Base-by-base conservation (phyloP, 1,284 basidiomycete species). In the Ustilago crameri region DNA sequence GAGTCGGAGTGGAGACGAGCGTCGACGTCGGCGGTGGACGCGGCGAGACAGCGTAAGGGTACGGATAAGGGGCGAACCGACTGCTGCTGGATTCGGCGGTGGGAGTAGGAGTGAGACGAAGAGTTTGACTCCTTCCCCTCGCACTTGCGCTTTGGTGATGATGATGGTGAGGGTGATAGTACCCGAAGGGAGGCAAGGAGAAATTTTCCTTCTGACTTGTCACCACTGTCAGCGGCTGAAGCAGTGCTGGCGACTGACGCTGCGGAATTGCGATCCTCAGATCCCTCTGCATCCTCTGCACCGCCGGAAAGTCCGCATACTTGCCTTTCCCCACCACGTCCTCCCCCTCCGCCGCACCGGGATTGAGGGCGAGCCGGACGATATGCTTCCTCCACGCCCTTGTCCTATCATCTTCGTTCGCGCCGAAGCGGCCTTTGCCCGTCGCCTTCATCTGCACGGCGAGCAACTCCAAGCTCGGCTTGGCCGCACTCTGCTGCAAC, bases 381-480 rank as follows among this genome's bases (percentile, higher is more conserved):
- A 61, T 70, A n/a, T 70, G 67, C 9, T 51, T 41, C 8, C 67
- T 15, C 67, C 67, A 70, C 0, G 57, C 67, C 2, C 53, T 45
- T 9, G 67, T 70, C 0, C 67, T 37, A 20, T 70, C 67, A 20
- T 70, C 67, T 26, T 70, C 67, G 10, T 51, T 34, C 2, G 32
- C 10, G 4, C 35, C 47, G 30, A 47, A 55, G 2, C 42, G 14
- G 0, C 30, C 45, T 38, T 53, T 66, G 26, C 49, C 57, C 9
- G 17, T 51, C 5, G 38, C 48, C 15, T 32, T 42, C 5, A 66
- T 14, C 14, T 51, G 52, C 4, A 34, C 49, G 3, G 46, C 37
- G 8, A 66, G 18, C 40, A 35, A 17, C 5, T 66, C 63, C 5
- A 60, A 27, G 23, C 17, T 18, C 3, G 41, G 41, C 22, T 42